Percentiles rank a stretch among this genome's conserved stretches.
phyloP scores from a whole-genome alignment of 2,329 filamentous ascomycete species.

The Plenodomus lindquistii region DNA sequence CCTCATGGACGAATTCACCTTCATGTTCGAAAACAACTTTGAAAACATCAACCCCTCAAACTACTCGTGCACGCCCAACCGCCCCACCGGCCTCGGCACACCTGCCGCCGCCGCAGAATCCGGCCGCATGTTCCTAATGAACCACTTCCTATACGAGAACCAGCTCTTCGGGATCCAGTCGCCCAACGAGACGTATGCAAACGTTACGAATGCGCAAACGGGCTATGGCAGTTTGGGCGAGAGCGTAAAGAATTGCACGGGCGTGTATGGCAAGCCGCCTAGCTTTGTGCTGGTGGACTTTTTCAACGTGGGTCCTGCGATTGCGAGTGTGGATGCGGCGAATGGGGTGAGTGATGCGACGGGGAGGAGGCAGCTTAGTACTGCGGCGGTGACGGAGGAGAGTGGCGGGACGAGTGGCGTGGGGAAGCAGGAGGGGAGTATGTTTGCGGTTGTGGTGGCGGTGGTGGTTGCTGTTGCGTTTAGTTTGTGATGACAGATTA shows the following conservation, averaged over 20 bases:
- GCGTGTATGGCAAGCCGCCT: constrained; percentile 68
- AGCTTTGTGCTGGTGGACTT: constrained; percentile 80
- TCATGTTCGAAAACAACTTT: constrained; percentile 74
- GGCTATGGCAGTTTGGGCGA: constrained; percentile 59
- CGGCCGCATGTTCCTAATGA: constrained; percentile 71
- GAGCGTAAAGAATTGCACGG: constrained; percentile 43
- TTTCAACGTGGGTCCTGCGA: constrained; percentile 71
- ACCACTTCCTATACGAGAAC: constrained; percentile 74
- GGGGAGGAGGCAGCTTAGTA: constrained; percentile 31
- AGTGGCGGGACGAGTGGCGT: constrained; percentile 16
- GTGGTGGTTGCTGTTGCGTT: constrained; percentile 36
- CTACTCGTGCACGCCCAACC: constrained; percentile 74
- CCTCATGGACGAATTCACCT: constrained; percentile 65
- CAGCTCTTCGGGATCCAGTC: constrained; percentile 48
- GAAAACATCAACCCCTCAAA: constrained; percentile 64
- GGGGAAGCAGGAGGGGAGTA: constrained; percentile 18
- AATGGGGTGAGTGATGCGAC: constrained; percentile 58
- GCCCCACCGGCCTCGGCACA: constrained; percentile 59
- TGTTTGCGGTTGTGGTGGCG: constrained; percentile 36
- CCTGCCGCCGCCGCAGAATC: constrained; percentile 56
- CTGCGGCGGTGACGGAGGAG: constrained; percentile 17
- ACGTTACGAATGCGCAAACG: constrained; percentile 67
- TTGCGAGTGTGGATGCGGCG: constrained; percentile 70
- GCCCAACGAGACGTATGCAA: constrained; percentile 55
- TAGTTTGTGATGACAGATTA: constrained; percentile 15